Percentiles rank a stretch among this genome's conserved stretches.
Evolutionary conservation across 2,329 filamentous ascomycete genomes (phyloP).

Genomic region (Dactylellina parvicollis): DNA sequence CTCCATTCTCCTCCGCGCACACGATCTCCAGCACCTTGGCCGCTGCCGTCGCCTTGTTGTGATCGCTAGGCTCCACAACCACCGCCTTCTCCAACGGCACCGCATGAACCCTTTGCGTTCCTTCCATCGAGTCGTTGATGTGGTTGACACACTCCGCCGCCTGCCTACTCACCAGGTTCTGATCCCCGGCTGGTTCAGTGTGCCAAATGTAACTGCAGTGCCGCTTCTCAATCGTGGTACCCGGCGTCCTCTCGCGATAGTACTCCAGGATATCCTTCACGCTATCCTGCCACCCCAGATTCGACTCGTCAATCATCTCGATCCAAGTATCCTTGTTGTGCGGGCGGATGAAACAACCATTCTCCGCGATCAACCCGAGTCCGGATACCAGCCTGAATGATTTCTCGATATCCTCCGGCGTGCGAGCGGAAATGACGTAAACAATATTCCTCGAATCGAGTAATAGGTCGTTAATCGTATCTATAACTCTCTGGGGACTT

Average conservation of each 20-base stretch:
- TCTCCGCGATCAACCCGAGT: constrained; percentile 90
- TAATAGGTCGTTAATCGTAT: constrained; percentile 82
- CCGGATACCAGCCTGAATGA: constrained; percentile 85
- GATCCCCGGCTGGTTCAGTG: constrained; percentile 83
- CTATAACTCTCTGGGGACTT: constrained; percentile 84
- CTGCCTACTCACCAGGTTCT: constrained; percentile 77
- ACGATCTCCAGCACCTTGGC: constrained; percentile 72
- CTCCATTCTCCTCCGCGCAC: constrained; percentile 64
- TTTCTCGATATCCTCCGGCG: constrained; percentile 85
- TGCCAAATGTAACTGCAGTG: constrained; percentile 92
- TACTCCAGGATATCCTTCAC: constrained; percentile 86
- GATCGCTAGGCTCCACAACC: constrained; percentile 83
- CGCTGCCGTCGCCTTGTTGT: constrained; percentile 86
- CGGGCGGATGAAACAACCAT: constrained; percentile 87
- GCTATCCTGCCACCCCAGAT: constrained; percentile 78
- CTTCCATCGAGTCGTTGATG: constrained; percentile 90
- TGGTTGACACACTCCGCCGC: constrained; percentile 91
- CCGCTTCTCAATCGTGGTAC: constrained; percentile 87
- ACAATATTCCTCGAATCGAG: constrained; percentile 83
- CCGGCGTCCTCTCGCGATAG: constrained; percentile 88
- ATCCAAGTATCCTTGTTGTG: constrained; percentile 76
- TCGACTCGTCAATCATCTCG: constrained; percentile 69
- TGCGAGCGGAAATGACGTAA: constrained; percentile 91
- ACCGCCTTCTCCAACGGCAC: constrained; percentile 82
- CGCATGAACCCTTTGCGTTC: constrained; percentile 80